A percentile compares a stretch with the other conserved stretches of the same genome.
These are phyloP conservation scores for Cytospora leucostoma DNA, from an alignment of 2,329 filamentous ascomycete species.

Conservation along the genomic window DNA sequence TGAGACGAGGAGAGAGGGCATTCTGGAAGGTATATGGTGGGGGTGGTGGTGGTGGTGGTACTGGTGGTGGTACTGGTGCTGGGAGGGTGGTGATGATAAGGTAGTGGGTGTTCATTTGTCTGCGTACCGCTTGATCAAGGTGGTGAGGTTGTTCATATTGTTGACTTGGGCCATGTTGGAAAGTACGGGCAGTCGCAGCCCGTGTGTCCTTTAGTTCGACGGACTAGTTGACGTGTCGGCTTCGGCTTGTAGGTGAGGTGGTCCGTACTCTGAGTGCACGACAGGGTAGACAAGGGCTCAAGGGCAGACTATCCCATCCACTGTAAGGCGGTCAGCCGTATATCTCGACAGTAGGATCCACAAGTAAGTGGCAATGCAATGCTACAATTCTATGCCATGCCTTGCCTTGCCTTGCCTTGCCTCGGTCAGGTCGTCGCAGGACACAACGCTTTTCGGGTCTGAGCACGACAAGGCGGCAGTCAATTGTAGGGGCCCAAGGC, in stretches of 20 bases:
- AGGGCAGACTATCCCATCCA: neutral
- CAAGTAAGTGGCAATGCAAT: neutral
- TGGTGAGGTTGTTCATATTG: constrained; percentile 96
- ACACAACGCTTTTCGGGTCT: no score
- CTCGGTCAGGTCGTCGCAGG: no score
- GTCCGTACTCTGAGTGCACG: constrained; percentile 10
- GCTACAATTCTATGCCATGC: neutral
- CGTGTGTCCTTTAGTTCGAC: constrained; percentile 13
- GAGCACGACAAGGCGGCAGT: no score
- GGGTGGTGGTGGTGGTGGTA: neutral
- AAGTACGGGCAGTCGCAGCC: constrained; percentile 20
- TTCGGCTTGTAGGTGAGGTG: constrained; percentile 17
- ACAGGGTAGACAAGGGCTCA: neutral
- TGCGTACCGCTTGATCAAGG: constrained; percentile 92
- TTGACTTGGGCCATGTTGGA: constrained; percentile 41
- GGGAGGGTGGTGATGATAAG: no score
- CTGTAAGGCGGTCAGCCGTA: neutral
- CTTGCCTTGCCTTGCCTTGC: no score
- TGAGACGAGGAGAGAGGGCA: constrained; percentile 27
- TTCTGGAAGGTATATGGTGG: neutral
- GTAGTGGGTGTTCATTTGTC: neutral
- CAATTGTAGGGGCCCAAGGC: no score
- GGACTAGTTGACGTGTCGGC: constrained; percentile 20
- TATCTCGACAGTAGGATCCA: neutral
- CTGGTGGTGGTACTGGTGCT: neutral